Conservation (phyloP, 148 eudicot genomes). For the Spergularia bocconei region DNA sequence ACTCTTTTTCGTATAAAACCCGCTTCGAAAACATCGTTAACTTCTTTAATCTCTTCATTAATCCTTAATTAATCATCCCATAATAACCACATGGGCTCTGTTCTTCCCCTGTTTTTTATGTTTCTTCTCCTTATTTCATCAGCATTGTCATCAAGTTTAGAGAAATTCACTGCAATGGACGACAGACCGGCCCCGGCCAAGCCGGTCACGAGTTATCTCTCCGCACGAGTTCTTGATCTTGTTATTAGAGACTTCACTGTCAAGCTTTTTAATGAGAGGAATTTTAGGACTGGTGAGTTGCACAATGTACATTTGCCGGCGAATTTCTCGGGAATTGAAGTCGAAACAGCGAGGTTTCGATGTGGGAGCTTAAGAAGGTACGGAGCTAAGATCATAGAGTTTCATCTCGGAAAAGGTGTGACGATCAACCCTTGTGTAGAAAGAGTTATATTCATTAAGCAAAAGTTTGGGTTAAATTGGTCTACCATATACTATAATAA, state of each 20-base stretch:
- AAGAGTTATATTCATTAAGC: conserved; percentile 57
- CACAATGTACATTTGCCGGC: conserved; percentile 48
- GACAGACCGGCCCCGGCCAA: conserved; percentile 29
- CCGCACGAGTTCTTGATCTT: conserved; percentile 70
- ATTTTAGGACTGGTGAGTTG: conserved; percentile 50
- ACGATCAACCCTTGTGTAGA: conserved; percentile 64
- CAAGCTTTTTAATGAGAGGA: conserved; percentile 30
- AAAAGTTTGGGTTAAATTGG: conserved; percentile 57
- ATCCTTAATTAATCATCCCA: neutral
- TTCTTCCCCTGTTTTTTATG: conserved; percentile 30
- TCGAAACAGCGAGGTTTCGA: conserved; percentile 46
- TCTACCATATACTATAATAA: conserved; percentile 52
- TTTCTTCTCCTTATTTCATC: conserved; percentile 34
- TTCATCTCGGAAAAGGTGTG: conserved; percentile 45
- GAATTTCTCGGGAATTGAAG: conserved; percentile 65
- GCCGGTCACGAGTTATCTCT: conserved; percentile 36
- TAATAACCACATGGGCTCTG: conserved; percentile 49
- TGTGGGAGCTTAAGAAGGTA: conserved; percentile 82
- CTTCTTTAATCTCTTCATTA: neutral
- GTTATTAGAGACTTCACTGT: conserved; percentile 70
- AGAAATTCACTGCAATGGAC: conserved; percentile 15
- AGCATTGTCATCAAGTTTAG: conserved; percentile 23
- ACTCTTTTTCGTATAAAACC: conserved; percentile 19
- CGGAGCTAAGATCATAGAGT: conserved; percentile 63
- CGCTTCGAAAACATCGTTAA: conserved; percentile 13